phyloP scores from a whole-genome alignment of 2,329 filamentous ascomycete genomes.

The Teratosphaeria pseudoeucalypti region DNA sequence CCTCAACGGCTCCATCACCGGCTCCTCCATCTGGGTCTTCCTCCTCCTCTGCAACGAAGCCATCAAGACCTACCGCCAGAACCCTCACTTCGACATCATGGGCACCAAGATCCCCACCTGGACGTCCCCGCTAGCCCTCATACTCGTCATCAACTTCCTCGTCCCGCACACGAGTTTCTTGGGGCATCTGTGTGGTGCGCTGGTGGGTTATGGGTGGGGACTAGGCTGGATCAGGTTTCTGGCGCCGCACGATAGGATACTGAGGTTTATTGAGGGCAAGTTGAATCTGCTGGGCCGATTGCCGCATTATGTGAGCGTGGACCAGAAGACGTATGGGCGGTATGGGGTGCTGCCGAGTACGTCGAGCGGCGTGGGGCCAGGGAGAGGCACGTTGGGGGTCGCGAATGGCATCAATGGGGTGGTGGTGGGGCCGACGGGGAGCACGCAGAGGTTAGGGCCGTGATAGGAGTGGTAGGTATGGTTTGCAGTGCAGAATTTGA shows the following conservation, averaged over 20 bases:
- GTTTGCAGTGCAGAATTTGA: not conserved
- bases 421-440: conserved; percentile 52
- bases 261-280: conserved; percentile 82
- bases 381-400: conserved; percentile 19
- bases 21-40: conserved; percentile 89
- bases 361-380: conserved; percentile 10
- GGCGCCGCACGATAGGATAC: conserved; percentile 75
- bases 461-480: conserved; percentile 30
- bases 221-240: conserved; percentile 82
- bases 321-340: conserved; percentile 89
- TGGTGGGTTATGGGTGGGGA: conserved; percentile 77
- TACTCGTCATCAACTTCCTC: conserved; percentile 64
- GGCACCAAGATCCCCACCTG: conserved; percentile 75
- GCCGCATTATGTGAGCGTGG: conserved; percentile 86
- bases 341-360: conserved; percentile 70
- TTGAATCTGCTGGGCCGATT: conserved; percentile 73
- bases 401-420: conserved; percentile 27
- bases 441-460: conserved; percentile 58
- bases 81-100: conserved; percentile 63
- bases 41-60: conserved; percentile 75
- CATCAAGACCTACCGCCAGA: conserved; percentile 70
- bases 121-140: conserved; percentile 72
- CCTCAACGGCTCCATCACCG: conserved; percentile 64
- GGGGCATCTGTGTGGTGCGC: conserved; percentile 76
- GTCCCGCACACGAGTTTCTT: conserved; percentile 73